Evolutionary conservation across 2,329 filamentous ascomycete genomes (phyloP).

Genomic region (Ceratocystis smalleyi): DNA sequence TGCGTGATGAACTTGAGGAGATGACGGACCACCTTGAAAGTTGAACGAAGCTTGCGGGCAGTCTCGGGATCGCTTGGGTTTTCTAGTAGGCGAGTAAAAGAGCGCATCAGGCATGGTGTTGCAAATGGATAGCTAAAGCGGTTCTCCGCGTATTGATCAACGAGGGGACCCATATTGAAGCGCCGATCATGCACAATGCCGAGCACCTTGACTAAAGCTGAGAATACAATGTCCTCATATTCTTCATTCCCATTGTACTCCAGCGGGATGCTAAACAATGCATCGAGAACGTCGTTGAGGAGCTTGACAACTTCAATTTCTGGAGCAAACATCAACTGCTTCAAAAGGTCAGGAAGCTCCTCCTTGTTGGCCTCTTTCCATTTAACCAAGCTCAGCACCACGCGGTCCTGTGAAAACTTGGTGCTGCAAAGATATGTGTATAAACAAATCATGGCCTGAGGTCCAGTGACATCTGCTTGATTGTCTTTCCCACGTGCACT

Average conservation of each 20-base stretch:
- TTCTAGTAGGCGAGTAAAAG: constrained; percentile 68
- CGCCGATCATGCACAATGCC: constrained; percentile 88
- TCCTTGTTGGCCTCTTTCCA: constrained; percentile 66
- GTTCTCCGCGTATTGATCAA: constrained; percentile 78
- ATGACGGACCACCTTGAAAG: constrained; percentile 87
- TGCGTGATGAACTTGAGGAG: constrained; percentile 91
- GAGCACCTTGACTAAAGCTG: constrained; percentile 72
- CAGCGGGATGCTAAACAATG: constrained; percentile 78
- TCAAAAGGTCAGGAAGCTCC: constrained; percentile 58
- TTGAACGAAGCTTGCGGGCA: constrained; percentile 70
- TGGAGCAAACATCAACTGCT: constrained; percentile 78
- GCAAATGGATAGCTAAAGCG: constrained; percentile 89
- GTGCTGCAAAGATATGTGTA: constrained; percentile 89
- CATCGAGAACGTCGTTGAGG: constrained; percentile 73
- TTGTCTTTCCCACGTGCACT: constrained; percentile 50
- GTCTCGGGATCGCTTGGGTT: constrained; percentile 71
- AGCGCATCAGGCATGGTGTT: constrained; percentile 72
- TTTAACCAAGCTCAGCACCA: constrained; percentile 65
- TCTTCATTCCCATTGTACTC: constrained; percentile 85
- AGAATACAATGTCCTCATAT: constrained; percentile 85
- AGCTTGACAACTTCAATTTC: constrained; percentile 97
- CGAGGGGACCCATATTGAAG: constrained; percentile 78
- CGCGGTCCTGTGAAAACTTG: constrained; percentile 80
- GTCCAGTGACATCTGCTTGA: constrained; percentile 60
- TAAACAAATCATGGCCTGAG: constrained; percentile 62